Conservation (phyloP, 768 basidiomycete genomes). For the Lactarius deliciosus region DNA sequence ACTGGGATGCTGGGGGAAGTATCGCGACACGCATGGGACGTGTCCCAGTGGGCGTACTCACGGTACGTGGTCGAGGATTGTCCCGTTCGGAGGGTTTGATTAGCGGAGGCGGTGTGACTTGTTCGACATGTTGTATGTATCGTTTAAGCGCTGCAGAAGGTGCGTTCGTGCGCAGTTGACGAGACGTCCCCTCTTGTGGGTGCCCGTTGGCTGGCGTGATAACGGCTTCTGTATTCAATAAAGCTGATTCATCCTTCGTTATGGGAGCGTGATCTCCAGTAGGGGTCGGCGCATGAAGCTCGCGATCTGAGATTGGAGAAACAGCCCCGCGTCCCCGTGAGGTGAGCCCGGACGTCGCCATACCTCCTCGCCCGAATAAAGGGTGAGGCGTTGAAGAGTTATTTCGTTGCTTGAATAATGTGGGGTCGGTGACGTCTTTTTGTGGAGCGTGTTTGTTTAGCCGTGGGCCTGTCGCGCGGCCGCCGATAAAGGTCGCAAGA, state of each 20-base stretch:
- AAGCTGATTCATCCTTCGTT: not conserved
- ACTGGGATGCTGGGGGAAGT: not conserved
- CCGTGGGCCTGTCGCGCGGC: slow-evolving; percentile 69
- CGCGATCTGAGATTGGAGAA: slow-evolving; percentile 8
- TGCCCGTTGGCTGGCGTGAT: not conserved
- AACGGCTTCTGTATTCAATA: not conserved
- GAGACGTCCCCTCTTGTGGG: not conserved
- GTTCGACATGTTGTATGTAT: slow-evolving; percentile 27
- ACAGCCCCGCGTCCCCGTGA: slow-evolving; percentile 27
- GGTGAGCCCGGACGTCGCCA: slow-evolving; percentile 75
- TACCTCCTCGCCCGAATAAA: slow-evolving; percentile 69
- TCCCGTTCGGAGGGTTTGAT: slow-evolving; percentile 6
- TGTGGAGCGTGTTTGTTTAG: slow-evolving; percentile 74
- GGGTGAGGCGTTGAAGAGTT: slow-evolving; percentile 59
- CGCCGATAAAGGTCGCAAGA: slow-evolving; percentile 80
- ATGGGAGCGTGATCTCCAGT: slow-evolving; percentile 20
- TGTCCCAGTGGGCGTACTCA: slow-evolving; percentile 32
- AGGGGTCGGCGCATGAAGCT: slow-evolving; percentile 6
- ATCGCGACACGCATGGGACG: slow-evolving; percentile 6
- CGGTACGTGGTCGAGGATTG: slow-evolving; percentile 14
- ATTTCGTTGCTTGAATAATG: slow-evolving; percentile 64
- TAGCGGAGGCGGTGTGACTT: slow-evolving; percentile 7
- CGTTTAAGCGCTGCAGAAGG: slow-evolving; percentile 23
- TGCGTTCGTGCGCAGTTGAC: slow-evolving; percentile 14
- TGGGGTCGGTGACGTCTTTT: slow-evolving; percentile 60